Percentiles rank a stretch among this genome's conserved stretches.
These are phyloP conservation scores for Pleochaeta shiraiana DNA, from an alignment of 2,329 filamentous ascomycete species.

Conservation along the genomic window DNA sequence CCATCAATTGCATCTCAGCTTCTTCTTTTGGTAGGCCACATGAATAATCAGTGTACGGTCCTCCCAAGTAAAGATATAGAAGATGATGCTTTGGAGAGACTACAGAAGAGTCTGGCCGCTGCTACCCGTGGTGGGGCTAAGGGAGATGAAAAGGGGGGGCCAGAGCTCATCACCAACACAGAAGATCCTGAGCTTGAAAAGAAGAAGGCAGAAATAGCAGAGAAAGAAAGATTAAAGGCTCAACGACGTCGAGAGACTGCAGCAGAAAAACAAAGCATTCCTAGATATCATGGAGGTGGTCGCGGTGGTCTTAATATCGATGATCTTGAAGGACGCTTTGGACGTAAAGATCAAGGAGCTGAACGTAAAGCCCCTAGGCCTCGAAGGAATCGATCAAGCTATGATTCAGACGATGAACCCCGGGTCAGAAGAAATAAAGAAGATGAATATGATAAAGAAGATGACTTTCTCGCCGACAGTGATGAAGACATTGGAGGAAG, in stretches of 20 bases:
- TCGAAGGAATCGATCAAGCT: slow-evolving; percentile 37
- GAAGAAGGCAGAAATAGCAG: slow-evolving; percentile 48
- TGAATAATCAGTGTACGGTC: slow-evolving; percentile 50
- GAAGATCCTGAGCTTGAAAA: slow-evolving; percentile 58
- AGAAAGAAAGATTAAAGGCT: slow-evolving; percentile 48
- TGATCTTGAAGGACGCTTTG: slow-evolving; percentile 41
- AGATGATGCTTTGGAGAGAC: slow-evolving; percentile 46
- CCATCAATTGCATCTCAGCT: slow-evolving; percentile 46
- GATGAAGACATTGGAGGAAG: slow-evolving; percentile 45
- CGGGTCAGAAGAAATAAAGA: slow-evolving; percentile 35
- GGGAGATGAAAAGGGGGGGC: slow-evolving; percentile 31
- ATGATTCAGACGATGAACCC: slow-evolving; percentile 57
- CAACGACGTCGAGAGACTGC: slow-evolving; percentile 46
- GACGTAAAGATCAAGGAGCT: slow-evolving; percentile 25
- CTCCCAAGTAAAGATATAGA: slow-evolving; percentile 43
- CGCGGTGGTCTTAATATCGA: slow-evolving; percentile 40
- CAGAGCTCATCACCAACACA: slow-evolving; percentile 46
- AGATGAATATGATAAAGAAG: slow-evolving; percentile 60
- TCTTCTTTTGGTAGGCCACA: slow-evolving; percentile 51
- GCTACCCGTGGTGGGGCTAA: slow-evolving; percentile 33
- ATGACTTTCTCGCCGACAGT: slow-evolving; percentile 56
- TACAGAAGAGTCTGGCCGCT: slow-evolving; percentile 44
- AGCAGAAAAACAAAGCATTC: slow-evolving; percentile 30
- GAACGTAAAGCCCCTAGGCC: slow-evolving; percentile 32
- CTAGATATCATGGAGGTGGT: slow-evolving; percentile 21